Evolutionary conservation across 371 early-diverging fungal genomes (phyloP).

Genomic region (Nematocida ironsii): DNA sequence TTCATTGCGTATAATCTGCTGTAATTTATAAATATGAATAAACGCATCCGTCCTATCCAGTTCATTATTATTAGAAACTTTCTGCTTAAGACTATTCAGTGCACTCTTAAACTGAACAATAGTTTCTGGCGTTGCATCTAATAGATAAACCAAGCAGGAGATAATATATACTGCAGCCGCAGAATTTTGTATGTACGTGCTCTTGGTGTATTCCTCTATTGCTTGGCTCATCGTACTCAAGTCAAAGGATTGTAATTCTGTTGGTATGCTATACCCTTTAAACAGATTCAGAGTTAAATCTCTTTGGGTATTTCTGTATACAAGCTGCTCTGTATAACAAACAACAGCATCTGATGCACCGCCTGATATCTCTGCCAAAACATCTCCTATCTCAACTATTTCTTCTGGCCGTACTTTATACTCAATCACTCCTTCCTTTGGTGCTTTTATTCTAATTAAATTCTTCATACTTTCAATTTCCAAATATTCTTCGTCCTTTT

Average conservation of each 20-base stretch:
- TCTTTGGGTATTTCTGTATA: constrained; percentile 22
- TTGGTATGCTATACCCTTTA: constrained; percentile 20
- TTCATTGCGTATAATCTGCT: no score
- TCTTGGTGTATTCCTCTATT: constrained; percentile 14
- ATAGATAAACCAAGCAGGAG: no score
- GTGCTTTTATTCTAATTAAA: constrained; percentile 80
- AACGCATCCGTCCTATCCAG: neutral
- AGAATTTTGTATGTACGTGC: no score
- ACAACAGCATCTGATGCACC: neutral
- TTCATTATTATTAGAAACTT: neutral
- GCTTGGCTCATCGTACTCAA: neutral
- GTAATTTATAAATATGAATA: no score
- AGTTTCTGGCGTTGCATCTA: no score
- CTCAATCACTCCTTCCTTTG: neutral
- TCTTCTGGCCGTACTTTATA: constrained; percentile 11
- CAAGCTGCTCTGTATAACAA: constrained; percentile 19
- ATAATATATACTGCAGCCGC: no score
- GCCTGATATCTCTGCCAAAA: constrained; percentile 20
- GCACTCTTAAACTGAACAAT: neutral
- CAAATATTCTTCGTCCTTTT: constrained; percentile 82
- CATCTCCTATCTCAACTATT: constrained; percentile 28
- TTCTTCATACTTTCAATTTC: constrained; percentile 99
- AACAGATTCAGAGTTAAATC: constrained; percentile 30
- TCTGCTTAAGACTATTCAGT: neutral
- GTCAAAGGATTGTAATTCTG: neutral